These are phyloP conservation scores for Leccinum subfulvum DNA, from an alignment of 1,284 basidiomycete species.

Conservation along the genomic window DNA sequence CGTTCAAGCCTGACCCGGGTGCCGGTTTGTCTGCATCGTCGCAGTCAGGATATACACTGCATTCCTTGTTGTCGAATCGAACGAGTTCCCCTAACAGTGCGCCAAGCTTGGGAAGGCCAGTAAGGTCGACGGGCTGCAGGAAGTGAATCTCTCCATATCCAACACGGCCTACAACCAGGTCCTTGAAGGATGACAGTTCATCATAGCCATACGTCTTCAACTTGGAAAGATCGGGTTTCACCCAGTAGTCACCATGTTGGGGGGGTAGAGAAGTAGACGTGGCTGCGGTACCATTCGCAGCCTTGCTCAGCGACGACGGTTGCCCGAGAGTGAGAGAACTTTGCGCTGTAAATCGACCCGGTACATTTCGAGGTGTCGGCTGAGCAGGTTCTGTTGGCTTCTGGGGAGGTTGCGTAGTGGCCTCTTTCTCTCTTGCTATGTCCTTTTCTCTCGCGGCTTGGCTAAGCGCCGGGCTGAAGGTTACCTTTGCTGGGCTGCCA, in stretches of 20 bases:
- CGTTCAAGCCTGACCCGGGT: constrained; percentile 86
- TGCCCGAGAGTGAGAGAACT: constrained; percentile 34
- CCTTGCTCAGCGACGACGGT: constrained; percentile 14
- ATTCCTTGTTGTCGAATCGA: constrained; percentile 89
- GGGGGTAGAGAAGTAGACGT: constrained; percentile 39
- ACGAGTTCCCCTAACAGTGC: constrained; percentile 87
- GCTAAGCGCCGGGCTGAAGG: constrained; percentile 72
- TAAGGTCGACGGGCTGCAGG: constrained; percentile 90
- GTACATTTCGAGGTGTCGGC: constrained; percentile 41
- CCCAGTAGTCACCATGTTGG: constrained; percentile 88
- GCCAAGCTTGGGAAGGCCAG: constrained; percentile 76
- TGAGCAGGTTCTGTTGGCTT: constrained; percentile 32
- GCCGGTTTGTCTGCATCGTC: constrained; percentile 78
- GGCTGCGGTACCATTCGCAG: constrained; percentile 32
- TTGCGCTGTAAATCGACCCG: constrained; percentile 52
- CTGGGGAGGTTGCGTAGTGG: constrained; percentile 29
- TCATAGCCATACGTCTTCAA: constrained; percentile 72
- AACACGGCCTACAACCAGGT: constrained; percentile 85
- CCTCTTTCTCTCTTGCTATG: constrained; percentile 65
- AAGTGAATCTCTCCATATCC: constrained; percentile 92
- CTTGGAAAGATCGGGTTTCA: constrained; percentile 71
- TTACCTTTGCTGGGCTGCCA: constrained; percentile 49
- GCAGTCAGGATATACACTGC: constrained; percentile 90
- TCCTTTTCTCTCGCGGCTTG: constrained; percentile 73
- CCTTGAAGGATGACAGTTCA: constrained; percentile 67